phyloP scores from a whole-genome alignment of 2,329 filamentous ascomycete genomes.

The Knufia fluminis region DNA sequence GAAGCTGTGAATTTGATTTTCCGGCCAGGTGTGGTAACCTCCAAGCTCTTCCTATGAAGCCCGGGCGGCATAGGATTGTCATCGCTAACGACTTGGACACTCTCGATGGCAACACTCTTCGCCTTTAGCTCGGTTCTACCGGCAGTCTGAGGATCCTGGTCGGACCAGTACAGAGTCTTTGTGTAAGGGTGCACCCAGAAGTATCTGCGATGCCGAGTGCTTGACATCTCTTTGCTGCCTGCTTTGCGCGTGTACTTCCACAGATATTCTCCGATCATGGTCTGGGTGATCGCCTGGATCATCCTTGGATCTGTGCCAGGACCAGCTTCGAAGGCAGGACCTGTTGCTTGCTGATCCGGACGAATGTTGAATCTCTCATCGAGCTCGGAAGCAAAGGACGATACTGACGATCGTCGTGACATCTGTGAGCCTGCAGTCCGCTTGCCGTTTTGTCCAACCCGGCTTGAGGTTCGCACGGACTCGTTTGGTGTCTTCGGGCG shows the following conservation, averaged over 20 bases:
- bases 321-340: conserved; percentile 54
- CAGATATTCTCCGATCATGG: conserved; percentile 97
- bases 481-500: conserved; percentile 56
- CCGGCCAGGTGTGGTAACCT: conserved; percentile 81
- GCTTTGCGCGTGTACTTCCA: conserved; percentile 98
- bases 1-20: conserved; percentile 89
- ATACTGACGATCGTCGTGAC: conserved; percentile 73
- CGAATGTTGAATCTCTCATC: conserved; percentile 82
- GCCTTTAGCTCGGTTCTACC: conserved; percentile 66
- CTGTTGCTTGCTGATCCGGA: conserved; percentile 44
- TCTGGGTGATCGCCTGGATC: conserved; percentile 98
- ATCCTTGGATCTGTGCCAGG: conserved; percentile 83
- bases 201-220: conserved; percentile 83
- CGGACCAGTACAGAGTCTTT: conserved; percentile 92
- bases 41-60: conserved; percentile 83
- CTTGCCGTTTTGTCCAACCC: conserved; percentile 25
- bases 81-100: conserved; percentile 82
- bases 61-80: conserved; percentile 94
- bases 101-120: conserved; percentile 91
- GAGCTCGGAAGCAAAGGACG: conserved; percentile 89
- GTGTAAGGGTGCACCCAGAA: conserved; percentile 99
- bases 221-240: conserved; percentile 79
- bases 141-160: conserved; percentile 70
- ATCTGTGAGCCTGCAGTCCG: conserved; percentile 31
- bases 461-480: conserved; percentile 36